Base-by-base conservation (phyloP, 2,329 filamentous ascomycete species). In the Fusarium hostae region DNA sequence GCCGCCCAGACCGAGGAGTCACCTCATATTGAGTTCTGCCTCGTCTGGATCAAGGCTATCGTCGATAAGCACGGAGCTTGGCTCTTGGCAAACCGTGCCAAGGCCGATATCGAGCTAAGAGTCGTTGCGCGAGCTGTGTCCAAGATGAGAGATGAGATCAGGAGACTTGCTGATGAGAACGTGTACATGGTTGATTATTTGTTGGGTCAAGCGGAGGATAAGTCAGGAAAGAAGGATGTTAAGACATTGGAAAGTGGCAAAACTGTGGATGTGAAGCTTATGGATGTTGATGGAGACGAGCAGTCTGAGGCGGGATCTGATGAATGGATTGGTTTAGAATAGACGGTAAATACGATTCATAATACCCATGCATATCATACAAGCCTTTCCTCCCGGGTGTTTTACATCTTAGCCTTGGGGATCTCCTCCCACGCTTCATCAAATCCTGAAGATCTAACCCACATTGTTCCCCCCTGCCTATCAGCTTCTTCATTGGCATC, bases 1-100 rank as follows among this genome's bases (percentile, higher is more conserved):
- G 94, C 94, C 5, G 88, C 92, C 13, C 93, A 97, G 77, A 93
- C 94, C 2, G 95, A 98, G 76, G 91, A 95, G 78, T 95, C 92
- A 4, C 95, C 95, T 3, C 95, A 98, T 84, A 88, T 99, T 8
- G 96, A 99, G 82, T 97, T 98, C 82, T 97, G 96, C 77, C 84
- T 99, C 47, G 84, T 95, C 12, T 99, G 96, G 96, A 92, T 98
- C 77, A 93, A 96, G 80, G 90, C 93, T 2, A 83, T 92, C 37
- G 85, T 98, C 64, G 92, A 92, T 76, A 90, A 90, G 75, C 95
- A 98, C 79, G 96, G 96, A 37, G 87, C 92, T 26, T 95, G 92
- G 86, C 87, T 99, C 76, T 92, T 94, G 64, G 92, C 95, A 39
- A 92, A 95, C 79, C 87, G 92, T 26, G 91, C 89, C 57, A 91